Percentiles rank a stretch among this genome's conserved stretches.
Conservation (phyloP, 108 stramenopile species). For the Craspedostauros australis region DNA sequence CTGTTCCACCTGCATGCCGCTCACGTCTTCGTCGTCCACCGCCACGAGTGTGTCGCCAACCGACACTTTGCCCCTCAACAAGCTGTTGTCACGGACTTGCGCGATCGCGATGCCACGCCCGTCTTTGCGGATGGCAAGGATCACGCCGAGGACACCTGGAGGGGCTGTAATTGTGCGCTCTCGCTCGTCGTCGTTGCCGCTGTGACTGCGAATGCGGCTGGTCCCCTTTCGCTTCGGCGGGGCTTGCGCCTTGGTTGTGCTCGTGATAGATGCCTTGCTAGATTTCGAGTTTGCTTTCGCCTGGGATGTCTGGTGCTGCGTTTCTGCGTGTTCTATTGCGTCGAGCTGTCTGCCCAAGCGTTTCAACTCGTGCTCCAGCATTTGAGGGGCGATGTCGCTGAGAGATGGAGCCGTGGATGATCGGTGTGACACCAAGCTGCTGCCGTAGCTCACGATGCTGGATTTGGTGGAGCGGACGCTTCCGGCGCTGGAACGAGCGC, state of each 20-base stretch:
- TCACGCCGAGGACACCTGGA: slow-evolving; percentile 65
- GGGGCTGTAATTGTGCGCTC: slow-evolving; percentile 46
- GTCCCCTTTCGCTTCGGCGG: no score
- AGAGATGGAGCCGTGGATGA: no score
- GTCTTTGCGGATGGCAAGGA: slow-evolving; percentile 53
- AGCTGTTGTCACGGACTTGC: slow-evolving; percentile 23
- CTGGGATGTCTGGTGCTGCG: no score
- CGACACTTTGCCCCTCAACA: slow-evolving; percentile 20
- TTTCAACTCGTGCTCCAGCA: slow-evolving; percentile 17
- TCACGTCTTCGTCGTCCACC: slow-evolving; percentile 52
- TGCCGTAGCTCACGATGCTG: no score
- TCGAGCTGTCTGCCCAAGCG: slow-evolving; percentile 33
- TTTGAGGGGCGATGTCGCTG: slow-evolving; percentile 3
- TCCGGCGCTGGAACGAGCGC: slow-evolving; percentile 50
- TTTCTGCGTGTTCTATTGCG: slow-evolving; percentile 8
- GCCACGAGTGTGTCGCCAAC: slow-evolving; percentile 38
- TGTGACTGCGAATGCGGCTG: no score
- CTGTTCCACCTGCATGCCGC: slow-evolving; percentile 45
- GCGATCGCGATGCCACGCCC: slow-evolving; percentile 40
- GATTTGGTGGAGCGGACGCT: slow-evolving; percentile 41
- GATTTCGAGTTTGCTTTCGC: no score
- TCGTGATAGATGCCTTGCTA: not conserved
- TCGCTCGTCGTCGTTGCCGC: not conserved
- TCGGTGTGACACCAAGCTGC: no score
- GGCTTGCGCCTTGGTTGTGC: no score